These are phyloP conservation scores for Phytophthora chlamydospora DNA, from an alignment of 352 stramenopile species.

Conservation along the genomic window DNA sequence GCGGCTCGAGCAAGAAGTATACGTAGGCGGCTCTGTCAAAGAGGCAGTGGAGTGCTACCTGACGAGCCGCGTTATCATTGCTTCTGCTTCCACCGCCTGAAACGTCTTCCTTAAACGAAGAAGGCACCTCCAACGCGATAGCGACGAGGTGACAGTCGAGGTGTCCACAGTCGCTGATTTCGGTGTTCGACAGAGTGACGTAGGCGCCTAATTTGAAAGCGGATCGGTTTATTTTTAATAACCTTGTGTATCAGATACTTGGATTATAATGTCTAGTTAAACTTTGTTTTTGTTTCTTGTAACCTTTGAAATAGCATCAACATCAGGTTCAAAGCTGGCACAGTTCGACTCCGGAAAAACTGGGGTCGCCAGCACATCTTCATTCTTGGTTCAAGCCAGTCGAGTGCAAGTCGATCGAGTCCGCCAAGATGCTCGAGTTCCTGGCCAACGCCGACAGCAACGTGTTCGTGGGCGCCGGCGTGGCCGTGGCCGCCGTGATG, in stretches of 20 bases:
- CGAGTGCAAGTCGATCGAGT: not conserved
- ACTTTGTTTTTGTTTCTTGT: too few species aligned
- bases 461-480: slow-evolving; percentile 58
- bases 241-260: too few species aligned
- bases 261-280: too few species aligned
- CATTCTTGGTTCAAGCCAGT: slow-evolving; percentile 35
- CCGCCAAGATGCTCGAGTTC: slow-evolving; percentile 51
- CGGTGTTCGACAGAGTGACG: not conserved
- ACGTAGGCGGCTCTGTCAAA: slow-evolving; percentile 10
- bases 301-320: too few species aligned
- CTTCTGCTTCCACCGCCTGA: not conserved
- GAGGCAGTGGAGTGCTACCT: too few species aligned
- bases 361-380: not conserved
- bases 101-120: not conserved
- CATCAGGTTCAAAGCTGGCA: too few species aligned
- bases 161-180: not conserved
- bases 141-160: too few species aligned
- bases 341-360: too few species aligned
- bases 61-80: not conserved
- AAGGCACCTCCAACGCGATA: too few species aligned
- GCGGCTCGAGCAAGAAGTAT: slow-evolving; percentile 34
- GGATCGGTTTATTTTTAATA: too few species aligned
- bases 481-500: slow-evolving; percentile 59
- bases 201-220: too few species aligned
- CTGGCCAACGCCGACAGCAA: slow-evolving; percentile 53